Conservation (phyloP, 768 basidiomycete genomes). For the Pulveroboletus ravenelii region DNA sequence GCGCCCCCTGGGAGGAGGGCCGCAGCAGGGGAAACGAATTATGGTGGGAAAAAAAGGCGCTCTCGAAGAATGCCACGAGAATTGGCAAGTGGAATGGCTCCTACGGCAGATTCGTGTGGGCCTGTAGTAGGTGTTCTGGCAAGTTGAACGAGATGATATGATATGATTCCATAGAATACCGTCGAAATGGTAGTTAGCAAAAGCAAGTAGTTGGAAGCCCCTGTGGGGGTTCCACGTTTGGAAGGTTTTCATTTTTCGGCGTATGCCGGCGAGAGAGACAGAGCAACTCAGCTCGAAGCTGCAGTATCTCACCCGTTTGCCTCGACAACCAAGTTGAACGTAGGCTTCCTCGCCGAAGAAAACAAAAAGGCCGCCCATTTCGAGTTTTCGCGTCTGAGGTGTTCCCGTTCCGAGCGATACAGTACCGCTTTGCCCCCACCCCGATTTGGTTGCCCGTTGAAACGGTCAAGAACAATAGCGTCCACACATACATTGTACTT, state of each 20-base stretch:
- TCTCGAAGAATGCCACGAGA: too few relatives aligned
- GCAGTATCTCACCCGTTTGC: neutral
- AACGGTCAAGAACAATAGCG: conserved; percentile 15
- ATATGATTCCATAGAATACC: too few relatives aligned
- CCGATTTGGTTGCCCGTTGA: conserved; percentile 19
- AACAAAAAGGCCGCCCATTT: neutral
- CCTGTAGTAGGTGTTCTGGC: too few relatives aligned
- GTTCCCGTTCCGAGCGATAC: neutral
- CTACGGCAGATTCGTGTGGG: too few relatives aligned
- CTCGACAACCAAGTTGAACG: conserved; percentile 8
- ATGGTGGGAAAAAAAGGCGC: too few relatives aligned
- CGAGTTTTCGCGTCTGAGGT: neutral
- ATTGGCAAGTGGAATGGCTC: too few relatives aligned
- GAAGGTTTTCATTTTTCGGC: conserved; percentile 14
- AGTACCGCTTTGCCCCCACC: conserved; percentile 6
- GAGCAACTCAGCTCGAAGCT: conserved; percentile 8
- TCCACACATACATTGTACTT: neutral
- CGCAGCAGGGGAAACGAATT: too few relatives aligned
- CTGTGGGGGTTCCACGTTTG: neutral
- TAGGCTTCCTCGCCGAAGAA: neutral
- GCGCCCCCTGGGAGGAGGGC: too few relatives aligned
- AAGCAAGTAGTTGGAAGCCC: too few relatives aligned
- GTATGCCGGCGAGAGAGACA: conserved; percentile 16
- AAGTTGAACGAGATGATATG: too few relatives aligned
- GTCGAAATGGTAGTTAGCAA: too few relatives aligned